Evolutionary conservation across 179 eudicot genomes (phyloP).

Genomic region (Beta corolliflora): DNA sequence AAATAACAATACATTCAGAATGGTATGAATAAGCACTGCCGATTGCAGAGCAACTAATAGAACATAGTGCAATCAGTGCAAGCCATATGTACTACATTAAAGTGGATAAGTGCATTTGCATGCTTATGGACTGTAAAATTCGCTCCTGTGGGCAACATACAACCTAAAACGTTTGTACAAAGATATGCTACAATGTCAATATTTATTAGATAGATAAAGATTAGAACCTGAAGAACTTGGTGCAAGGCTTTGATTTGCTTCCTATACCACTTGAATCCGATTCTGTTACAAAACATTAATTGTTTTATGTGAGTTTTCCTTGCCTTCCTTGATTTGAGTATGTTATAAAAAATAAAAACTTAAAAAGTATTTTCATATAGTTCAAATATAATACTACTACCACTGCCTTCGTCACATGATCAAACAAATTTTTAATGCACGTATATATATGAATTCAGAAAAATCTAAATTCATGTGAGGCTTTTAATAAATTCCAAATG

Average conservation of each 20-base stretch:
- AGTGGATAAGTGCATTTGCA: background rate
- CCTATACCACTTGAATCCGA: conserved; percentile 86
- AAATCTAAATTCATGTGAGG: background rate
- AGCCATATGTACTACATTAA: background rate
- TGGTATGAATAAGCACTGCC: background rate
- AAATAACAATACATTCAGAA: background rate
- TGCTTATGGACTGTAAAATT: conserved; percentile 14
- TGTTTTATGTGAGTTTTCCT: conserved; percentile 47
- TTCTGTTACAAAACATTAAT: conserved; percentile 84
- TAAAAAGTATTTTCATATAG: conserved; percentile 11
- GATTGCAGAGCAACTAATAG: background rate
- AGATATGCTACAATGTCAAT: conserved; percentile 14
- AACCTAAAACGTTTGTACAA: conserved; percentile 9
- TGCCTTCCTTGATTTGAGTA: conserved; percentile 16
- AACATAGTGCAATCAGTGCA: background rate
- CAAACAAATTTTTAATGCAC: background rate
- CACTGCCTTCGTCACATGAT: conserved; percentile 6
- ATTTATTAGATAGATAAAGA: conserved; percentile 62
- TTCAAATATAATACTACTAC: background rate
- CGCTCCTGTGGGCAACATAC: background rate
- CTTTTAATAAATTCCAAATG: background rate
- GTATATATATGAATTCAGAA: background rate
- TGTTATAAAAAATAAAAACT: conserved; percentile 15
- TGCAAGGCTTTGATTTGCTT: conserved; percentile 97
- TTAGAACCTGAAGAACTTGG: conserved; percentile 96